A percentile compares a stretch with the other conserved stretches of the same genome.
These are phyloP conservation scores for Pythium pyrilobum DNA, from an alignment of 352 stramenopile species.

Conservation along the genomic window DNA sequence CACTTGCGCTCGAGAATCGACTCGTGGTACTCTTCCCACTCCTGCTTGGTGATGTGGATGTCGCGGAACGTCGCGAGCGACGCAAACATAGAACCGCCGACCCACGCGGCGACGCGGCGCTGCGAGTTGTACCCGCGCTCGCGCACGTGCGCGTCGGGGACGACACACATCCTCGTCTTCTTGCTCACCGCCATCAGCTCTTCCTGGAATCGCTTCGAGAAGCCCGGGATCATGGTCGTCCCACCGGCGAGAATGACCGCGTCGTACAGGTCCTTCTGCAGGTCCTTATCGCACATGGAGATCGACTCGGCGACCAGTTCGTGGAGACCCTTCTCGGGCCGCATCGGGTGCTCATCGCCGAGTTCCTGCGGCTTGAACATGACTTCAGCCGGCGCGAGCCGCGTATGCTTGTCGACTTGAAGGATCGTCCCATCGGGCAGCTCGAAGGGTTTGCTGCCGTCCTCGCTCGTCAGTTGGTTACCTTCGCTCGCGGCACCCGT, in stretches of 20 bases:
- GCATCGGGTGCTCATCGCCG: constrained; percentile 89
- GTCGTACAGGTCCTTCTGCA: constrained; percentile 70
- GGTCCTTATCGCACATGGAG: constrained; percentile 80
- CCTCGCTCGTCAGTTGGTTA: constrained; percentile 17
- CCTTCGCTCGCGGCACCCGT: constrained; percentile 17
- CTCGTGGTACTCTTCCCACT: constrained; percentile 89
- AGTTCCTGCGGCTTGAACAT: constrained; percentile 86
- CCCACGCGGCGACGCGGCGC: constrained; percentile 80
- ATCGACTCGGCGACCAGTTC: constrained; percentile 82
- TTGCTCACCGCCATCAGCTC: constrained; percentile 39
- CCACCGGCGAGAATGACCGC: constrained; percentile 80
- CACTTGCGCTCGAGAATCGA: constrained; percentile 81
- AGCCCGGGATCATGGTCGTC: constrained; percentile 79
- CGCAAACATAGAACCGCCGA: constrained; percentile 88
- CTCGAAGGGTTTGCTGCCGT: constrained; percentile 65
- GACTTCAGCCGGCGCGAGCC: constrained; percentile 60
- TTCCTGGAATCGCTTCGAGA: constrained; percentile 76
- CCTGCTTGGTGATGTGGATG: constrained; percentile 84
- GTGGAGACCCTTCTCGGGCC: constrained; percentile 69
- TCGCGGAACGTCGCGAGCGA: constrained; percentile 85
- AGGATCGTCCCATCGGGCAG: constrained; percentile 84
- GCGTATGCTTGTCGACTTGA: constrained; percentile 74
- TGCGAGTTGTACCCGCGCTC: constrained; percentile 88
- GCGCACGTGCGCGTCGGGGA: constrained; percentile 71
- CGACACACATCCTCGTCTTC: constrained; percentile 38